These are phyloP conservation scores for Calycina marina DNA, from an alignment of 2,329 filamentous ascomycete species.

Conservation along the genomic window DNA sequence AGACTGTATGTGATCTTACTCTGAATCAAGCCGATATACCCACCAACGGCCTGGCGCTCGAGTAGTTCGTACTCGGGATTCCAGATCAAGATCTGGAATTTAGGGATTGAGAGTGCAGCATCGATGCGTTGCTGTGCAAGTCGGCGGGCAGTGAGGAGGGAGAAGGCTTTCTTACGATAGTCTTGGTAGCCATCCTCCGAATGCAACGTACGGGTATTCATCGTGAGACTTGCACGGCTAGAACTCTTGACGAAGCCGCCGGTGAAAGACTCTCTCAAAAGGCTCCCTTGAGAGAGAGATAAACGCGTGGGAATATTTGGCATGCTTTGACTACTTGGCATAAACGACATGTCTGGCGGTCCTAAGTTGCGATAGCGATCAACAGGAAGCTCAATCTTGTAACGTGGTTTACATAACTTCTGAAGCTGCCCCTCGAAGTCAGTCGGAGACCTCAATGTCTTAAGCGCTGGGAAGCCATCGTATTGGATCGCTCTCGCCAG, in stretches of 20 bases:
- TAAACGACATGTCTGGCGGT: conserved; percentile 11
- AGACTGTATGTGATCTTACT: conserved; percentile 48
- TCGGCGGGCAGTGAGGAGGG: conserved; percentile 37
- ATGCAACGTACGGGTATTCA: conserved; percentile 2
- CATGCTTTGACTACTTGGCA: conserved; percentile 8
- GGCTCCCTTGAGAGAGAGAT: conserved; percentile 7
- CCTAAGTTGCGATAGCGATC: conserved; percentile 16
- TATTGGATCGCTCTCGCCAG: conserved; percentile 48
- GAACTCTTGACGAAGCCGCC: conserved; percentile 8
- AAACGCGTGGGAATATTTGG: no score
- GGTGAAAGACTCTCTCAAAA: conserved; percentile 7
- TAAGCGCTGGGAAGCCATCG: conserved; percentile 47
- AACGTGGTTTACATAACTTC: conserved; percentile 38
- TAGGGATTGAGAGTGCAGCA: conserved; percentile 35
- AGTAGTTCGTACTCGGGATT: conserved; percentile 31
- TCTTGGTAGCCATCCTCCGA: conserved; percentile 2
- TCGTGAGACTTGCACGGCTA: conserved; percentile 11
- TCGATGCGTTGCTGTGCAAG: conserved; percentile 53
- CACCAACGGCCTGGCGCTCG: conserved; percentile 40
- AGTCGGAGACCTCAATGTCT: conserved; percentile 45
- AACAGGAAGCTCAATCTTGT: conserved; percentile 16
- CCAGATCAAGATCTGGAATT: conserved; percentile 42
- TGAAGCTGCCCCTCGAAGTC: conserved; percentile 60
- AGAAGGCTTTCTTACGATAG: conserved; percentile 19
- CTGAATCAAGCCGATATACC: conserved; percentile 44